phyloP scores from a whole-genome alignment of 2,329 filamentous ascomycete species.

The Colletotrichum lini region DNA sequence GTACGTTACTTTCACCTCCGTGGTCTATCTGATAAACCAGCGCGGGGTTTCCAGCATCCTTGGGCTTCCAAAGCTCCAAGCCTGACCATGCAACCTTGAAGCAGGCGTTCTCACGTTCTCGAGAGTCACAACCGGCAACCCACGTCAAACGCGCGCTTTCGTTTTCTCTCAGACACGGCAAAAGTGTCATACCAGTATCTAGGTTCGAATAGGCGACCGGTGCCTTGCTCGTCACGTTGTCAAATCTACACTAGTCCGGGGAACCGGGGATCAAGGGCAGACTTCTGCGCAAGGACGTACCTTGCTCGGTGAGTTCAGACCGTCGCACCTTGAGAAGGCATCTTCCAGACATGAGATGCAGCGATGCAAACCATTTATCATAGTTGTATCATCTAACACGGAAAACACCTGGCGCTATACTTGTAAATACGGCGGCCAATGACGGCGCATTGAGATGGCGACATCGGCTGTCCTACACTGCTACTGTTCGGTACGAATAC shows the following conservation, averaged over 20 bases:
- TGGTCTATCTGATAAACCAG: background rate
- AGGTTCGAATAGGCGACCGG: slow-evolving; percentile 7
- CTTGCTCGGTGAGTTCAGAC: slow-evolving; percentile 31
- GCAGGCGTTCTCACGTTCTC: slow-evolving; percentile 27
- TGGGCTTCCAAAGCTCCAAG: slow-evolving; percentile 4
- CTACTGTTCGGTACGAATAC: background rate
- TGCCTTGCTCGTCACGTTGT: slow-evolving; percentile 16
- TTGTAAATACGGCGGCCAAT: background rate
- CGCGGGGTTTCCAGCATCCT: slow-evolving; percentile 13
- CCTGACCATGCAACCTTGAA: slow-evolving; percentile 32
- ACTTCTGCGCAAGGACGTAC: slow-evolving; percentile 17
- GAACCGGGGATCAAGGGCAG: slow-evolving; percentile 16
- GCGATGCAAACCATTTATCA: slow-evolving; percentile 5
- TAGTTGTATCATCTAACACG: background rate
- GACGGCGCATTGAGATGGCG: background rate
- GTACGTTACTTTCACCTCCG: background rate
- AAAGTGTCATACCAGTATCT: slow-evolving; percentile 20
- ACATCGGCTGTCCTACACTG: background rate
- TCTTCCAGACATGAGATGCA: slow-evolving; percentile 27
- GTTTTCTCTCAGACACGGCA: slow-evolving; percentile 28
- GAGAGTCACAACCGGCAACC: background rate
- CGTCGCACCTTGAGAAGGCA: slow-evolving; percentile 21
- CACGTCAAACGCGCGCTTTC: slow-evolving; percentile 6
- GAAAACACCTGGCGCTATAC: background rate
- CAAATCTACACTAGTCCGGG: slow-evolving; percentile 2